A percentile compares a stretch with the other conserved stretches of the same genome.
phyloP scores from a whole-genome alignment of 2,329 filamentous ascomycete genomes.

The Exophiala lecanii-corni region DNA sequence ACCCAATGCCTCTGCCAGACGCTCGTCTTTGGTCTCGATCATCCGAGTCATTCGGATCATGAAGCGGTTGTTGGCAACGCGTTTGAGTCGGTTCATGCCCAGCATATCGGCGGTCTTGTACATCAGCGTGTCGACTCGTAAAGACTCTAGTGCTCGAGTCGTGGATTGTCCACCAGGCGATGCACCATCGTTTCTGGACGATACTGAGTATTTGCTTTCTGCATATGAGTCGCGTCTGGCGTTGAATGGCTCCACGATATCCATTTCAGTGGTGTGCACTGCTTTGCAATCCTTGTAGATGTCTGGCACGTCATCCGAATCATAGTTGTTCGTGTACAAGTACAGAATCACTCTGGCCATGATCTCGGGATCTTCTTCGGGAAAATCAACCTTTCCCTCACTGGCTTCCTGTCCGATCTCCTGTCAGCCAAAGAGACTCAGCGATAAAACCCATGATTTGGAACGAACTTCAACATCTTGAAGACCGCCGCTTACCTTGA shows the following conservation, averaged over 20 bases:
- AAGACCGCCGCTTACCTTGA: constrained; percentile 28
- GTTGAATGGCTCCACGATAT: too few species aligned
- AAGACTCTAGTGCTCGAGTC: neutral
- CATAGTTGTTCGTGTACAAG: constrained; percentile 11
- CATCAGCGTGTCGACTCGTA: neutral
- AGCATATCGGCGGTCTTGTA: constrained; percentile 1
- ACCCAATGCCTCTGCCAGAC: neutral
- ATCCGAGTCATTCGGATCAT: neutral
- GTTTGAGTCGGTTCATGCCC: neutral
- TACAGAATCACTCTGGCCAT: constrained; percentile 9
- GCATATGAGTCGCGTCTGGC: too few species aligned
- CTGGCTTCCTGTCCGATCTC: constrained; percentile 3
- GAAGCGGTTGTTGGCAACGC: neutral
- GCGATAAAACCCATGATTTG: neutral
- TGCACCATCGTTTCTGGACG: too few species aligned
- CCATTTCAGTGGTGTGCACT: too few species aligned
- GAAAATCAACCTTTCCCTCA: constrained; percentile 6
- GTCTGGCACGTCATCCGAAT: neutral
- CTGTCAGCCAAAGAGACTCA: neutral
- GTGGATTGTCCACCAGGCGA: too few species aligned
- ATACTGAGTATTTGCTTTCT: too few species aligned
- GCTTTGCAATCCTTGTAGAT: constrained; percentile 2
- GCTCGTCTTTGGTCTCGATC: neutral
- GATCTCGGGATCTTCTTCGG: constrained; percentile 6
- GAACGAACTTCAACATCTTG: too few species aligned